phyloP scores from a whole-genome alignment of 768 basidiomycete species.

The Suillus paluster region DNA sequence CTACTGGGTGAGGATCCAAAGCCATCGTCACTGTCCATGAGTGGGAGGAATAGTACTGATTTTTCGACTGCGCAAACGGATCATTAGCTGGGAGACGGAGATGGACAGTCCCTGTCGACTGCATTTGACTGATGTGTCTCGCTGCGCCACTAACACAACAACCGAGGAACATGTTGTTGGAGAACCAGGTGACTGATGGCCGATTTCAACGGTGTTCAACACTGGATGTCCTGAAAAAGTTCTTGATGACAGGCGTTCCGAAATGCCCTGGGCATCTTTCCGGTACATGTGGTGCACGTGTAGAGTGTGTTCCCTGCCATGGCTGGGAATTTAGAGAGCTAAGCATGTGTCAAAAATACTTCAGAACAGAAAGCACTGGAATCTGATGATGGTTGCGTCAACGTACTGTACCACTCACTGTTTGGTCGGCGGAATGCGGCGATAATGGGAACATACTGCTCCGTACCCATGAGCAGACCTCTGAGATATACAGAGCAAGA shows the following conservation, averaged over 20 bases:
- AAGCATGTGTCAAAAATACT: neutral
- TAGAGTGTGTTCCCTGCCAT: neutral
- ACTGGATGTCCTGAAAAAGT: slow-evolving; percentile 19
- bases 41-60: slow-evolving; percentile 16
- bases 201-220: slow-evolving; percentile 19
- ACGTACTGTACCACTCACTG: slow-evolving; percentile 30
- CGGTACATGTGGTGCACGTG: neutral
- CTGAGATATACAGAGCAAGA: no score
- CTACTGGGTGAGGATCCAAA: slow-evolving; percentile 5
- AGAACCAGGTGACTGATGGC: slow-evolving; percentile 22
- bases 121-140: slow-evolving; percentile 27
- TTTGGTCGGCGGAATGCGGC: slow-evolving; percentile 33
- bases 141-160: slow-evolving; percentile 27
- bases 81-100: slow-evolving; percentile 19
- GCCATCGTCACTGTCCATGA: slow-evolving; percentile 15
- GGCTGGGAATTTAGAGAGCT: neutral
- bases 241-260: slow-evolving; percentile 22
- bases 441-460: slow-evolving; percentile 44
- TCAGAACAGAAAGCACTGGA: neutral
- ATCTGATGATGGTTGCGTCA: neutral
- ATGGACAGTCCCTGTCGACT: slow-evolving; percentile 27
- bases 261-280: neutral
- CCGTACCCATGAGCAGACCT: slow-evolving; percentile 43
- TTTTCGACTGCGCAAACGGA: slow-evolving; percentile 20
- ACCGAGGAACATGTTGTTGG: slow-evolving; percentile 9